Percentiles rank a stretch among this genome's conserved stretches.
These are phyloP conservation scores for Penicillium taxi DNA, from an alignment of 495 filamentous ascomycete species.

Conservation along the genomic window DNA sequence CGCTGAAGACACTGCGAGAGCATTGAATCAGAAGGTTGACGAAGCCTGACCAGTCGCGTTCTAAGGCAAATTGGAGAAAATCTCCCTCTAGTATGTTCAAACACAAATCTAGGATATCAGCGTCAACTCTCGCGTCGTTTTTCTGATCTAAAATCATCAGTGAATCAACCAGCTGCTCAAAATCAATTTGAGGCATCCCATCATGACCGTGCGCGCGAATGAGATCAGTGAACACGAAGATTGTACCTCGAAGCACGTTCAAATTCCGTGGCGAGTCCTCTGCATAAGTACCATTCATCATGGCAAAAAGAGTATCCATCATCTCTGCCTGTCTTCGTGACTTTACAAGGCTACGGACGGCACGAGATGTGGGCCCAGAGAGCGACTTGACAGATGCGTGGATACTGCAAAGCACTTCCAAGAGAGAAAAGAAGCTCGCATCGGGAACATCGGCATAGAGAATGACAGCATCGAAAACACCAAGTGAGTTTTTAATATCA, in stretches of 20 bases:
- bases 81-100: conserved; percentile 37
- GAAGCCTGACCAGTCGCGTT: conserved; percentile 28
- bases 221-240: conserved; percentile 59
- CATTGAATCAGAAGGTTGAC: conserved; percentile 53
- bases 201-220: conserved; percentile 48
- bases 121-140: conserved; percentile 45
- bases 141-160: conserved; percentile 47
- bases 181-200: conserved; percentile 51
- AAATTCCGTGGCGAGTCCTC: conserved; percentile 44
- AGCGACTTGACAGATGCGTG: conserved; percentile 65
- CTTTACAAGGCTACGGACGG: conserved; percentile 66
- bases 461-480: conserved; percentile 70
- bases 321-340: conserved; percentile 71
- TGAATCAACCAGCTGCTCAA: conserved; percentile 46
- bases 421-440: conserved; percentile 54
- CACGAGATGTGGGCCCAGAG: conserved; percentile 64
- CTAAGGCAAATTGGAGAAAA: conserved; percentile 25
- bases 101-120: conserved; percentile 47
- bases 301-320: conserved; percentile 54
- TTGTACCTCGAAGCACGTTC: conserved; percentile 57
- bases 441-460: conserved; percentile 71
- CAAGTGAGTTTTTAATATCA: conserved; percentile 69
- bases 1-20: conserved; percentile 48
- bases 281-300: conserved; percentile 44
- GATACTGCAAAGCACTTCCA: conserved; percentile 76